These are phyloP conservation scores for Erodium maritimum DNA, from an alignment of 345 rosid species.

Conservation along the genomic window DNA sequence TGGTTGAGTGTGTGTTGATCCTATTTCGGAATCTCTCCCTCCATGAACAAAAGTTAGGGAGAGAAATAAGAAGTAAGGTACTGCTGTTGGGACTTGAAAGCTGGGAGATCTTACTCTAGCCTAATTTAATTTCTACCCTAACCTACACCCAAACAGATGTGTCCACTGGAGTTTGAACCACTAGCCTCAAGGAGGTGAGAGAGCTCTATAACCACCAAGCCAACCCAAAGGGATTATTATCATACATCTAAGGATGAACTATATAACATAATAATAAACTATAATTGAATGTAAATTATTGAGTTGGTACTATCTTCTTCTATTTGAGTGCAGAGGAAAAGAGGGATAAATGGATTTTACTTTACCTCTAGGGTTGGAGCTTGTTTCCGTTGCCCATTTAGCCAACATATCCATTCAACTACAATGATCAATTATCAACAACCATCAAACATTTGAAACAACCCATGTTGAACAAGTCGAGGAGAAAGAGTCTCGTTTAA, in stretches of 20 bases:
- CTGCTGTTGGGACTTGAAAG: too few relatives aligned
- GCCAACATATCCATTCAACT: conserved; percentile 99
- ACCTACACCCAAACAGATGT: too few relatives aligned
- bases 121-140: too few relatives aligned
- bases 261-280: too few relatives aligned
- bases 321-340: background rate
- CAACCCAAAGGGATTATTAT: background rate
- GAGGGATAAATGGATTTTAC: background rate
- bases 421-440: conserved; percentile 17
- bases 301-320: background rate
- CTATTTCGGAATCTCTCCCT: too few relatives aligned
- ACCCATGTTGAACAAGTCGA: background rate
- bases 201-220: too few relatives aligned
- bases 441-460: background rate
- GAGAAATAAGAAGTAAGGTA: too few relatives aligned
- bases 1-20: too few relatives aligned
- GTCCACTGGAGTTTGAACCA: too few relatives aligned
- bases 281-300: background rate
- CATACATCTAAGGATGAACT: background rate
- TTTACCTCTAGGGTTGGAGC: conserved; percentile 83
- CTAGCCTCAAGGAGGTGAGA: too few relatives aligned
- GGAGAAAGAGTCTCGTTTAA: background rate
- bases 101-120: too few relatives aligned
- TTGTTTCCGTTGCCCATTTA: conserved; percentile 80
- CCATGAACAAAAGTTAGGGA: too few relatives aligned